Percentiles rank a stretch among this genome's conserved stretches.
phyloP scores from a whole-genome alignment of 345 rosid genomes.

The Citrus glauca region DNA sequence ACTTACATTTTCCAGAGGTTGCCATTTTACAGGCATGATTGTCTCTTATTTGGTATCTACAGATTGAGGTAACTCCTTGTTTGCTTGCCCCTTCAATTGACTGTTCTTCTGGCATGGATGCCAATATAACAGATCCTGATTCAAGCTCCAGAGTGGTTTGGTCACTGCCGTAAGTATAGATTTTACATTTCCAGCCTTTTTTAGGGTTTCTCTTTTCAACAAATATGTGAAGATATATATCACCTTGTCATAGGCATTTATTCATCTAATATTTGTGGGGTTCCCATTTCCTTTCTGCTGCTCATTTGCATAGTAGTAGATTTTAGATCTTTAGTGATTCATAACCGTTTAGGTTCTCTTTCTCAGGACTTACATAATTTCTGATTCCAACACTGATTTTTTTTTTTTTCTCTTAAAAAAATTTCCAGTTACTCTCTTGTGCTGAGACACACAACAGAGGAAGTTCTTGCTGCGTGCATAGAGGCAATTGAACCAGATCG shows the following conservation, averaged over 20 bases:
- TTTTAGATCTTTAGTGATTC: not conserved
- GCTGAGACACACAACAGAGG: constrained; percentile 94
- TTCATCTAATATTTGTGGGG: not conserved
- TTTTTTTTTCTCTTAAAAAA: constrained; percentile 10
- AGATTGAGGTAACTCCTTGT: constrained; percentile 86
- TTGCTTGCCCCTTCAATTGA: constrained; percentile 60
- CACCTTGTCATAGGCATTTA: not conserved
- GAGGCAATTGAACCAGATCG: constrained; percentile 86
- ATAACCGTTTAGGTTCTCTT: not conserved
- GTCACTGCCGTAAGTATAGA: constrained; percentile 70
- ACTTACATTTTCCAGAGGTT: not conserved
- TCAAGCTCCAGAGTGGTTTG: constrained; percentile 58
- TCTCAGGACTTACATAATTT: not conserved
- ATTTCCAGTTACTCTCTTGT: constrained; percentile 83
- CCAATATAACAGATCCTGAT: constrained; percentile 30
- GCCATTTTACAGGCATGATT: constrained; percentile 1
- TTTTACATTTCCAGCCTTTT: constrained; percentile 8
- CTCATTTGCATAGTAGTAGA: not conserved
- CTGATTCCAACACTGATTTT: not conserved
- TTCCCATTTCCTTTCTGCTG: not conserved
- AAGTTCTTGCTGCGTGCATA: constrained; percentile 78
- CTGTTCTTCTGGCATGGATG: constrained; percentile 27
- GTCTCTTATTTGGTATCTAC: constrained; percentile 37
- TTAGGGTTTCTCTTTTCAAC: not conserved
- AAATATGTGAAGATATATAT: not conserved